These are phyloP conservation scores for Brassica incana DNA, from an alignment of 345 rosid genomes.

Conservation along the genomic window DNA sequence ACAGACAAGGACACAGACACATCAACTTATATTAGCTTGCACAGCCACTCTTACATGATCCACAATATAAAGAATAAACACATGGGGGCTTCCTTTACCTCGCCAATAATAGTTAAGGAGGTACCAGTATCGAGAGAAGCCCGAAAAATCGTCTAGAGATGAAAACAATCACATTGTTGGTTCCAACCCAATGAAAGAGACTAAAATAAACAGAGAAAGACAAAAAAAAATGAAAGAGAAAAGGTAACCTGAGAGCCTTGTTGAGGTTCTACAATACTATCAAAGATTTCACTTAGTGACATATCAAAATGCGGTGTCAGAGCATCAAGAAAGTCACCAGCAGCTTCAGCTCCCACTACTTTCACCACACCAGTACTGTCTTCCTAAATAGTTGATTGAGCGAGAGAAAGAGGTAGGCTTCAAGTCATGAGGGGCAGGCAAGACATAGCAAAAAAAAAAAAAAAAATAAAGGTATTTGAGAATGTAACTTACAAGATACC, in stretches of 20 bases:
- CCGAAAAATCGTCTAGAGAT: background rate
- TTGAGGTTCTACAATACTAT: background rate
- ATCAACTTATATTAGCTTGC: background rate
- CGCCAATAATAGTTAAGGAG: background rate
- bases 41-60: background rate
- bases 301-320: background rate
- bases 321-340: background rate
- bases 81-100: constrained; percentile 1
- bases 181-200: background rate
- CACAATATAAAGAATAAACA: background rate
- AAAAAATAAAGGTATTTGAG: background rate
- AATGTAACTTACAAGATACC: constrained; percentile 14
- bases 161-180: background rate
- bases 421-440: background rate
- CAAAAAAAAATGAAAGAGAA: background rate
- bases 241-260: constrained; percentile 6
- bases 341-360: background rate
- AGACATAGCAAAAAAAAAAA: background rate
- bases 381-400: background rate
- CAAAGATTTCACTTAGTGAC: background rate
- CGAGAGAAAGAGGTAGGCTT: background rate
- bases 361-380: background rate
- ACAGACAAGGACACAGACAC: background rate
- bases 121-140: constrained; percentile 6
- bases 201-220: background rate